Base-by-base conservation (phyloP, 176 grass and related monocot species). In the Phragmites australis region DNA sequence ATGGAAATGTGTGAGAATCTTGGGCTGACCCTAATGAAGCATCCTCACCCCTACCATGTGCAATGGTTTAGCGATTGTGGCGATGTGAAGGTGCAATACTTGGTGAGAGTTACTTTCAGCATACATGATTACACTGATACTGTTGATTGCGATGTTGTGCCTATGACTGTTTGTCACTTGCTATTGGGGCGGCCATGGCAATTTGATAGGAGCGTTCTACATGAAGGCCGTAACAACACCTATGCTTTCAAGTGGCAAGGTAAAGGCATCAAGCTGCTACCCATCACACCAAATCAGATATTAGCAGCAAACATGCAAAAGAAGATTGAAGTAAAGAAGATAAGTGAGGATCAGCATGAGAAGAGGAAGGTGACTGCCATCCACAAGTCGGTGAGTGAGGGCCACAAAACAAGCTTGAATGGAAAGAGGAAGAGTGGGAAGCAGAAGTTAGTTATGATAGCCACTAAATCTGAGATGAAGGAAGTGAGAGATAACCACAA, bases 1-100 rank as follows among this genome's bases (percentile, higher is more conserved):
- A 52, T 12, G 3, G 65, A 74, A 23, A 74, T 75, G 72, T 56
- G 52, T 75, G 72, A 58, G 8, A 75, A 75, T 2, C 39, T 58
- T 8, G 34, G 52, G 6, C 21, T 75, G 15, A 6, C 23, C 10
- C 0, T 75, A n/a, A 15, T 43, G 0, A 40, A 58, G 9, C 37
- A 75, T 14, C 52, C 6, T 46, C n/a, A 57, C 2, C 22, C 53
- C 6, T 69, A 69, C 8, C 66, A 69, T 69, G 66, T 69, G 11
- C 66, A 69, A 17, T 47, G 66, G 66, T 26, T 75, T 6, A 58
- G 39, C 41, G 37, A 75, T 18, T 43, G 53, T 58, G 72, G 72
- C 17, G 34, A 39, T 5, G 13, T 58, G 6, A 75, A 75, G 22
- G 39, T 77, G 41, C 43, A 5, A 47, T 26, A 45, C 9, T 30